phyloP scores from a whole-genome alignment of 164 flowering plant species.

The Stephania cephalantha region DNA sequence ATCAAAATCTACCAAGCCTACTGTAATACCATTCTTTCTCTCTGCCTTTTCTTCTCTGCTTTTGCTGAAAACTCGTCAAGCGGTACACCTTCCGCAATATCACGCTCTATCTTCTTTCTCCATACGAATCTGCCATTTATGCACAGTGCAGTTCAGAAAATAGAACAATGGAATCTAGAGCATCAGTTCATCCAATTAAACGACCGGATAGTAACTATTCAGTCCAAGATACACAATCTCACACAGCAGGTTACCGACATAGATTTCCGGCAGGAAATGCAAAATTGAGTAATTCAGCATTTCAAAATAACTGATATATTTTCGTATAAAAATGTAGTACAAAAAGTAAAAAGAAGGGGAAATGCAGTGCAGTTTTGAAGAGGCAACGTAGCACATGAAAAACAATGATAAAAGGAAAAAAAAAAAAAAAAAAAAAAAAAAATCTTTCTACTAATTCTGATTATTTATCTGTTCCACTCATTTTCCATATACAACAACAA shows the following conservation, averaged over 20 bases:
- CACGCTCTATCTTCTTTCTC: slow-evolving; percentile 93
- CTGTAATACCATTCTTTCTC: slow-evolving; percentile 68
- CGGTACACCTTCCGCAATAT: slow-evolving; percentile 62
- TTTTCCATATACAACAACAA: too few relatives aligned
- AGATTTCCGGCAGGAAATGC: neutral
- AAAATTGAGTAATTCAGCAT: neutral
- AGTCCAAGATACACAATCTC: neutral
- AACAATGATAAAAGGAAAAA: too few relatives aligned
- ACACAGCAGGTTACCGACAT: neutral
- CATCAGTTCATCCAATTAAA: neutral
- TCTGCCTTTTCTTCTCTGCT: slow-evolving; percentile 69
- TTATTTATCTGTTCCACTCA: too few relatives aligned
- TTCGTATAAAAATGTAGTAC: too few relatives aligned
- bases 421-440: too few relatives aligned
- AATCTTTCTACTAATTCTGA: too few relatives aligned
- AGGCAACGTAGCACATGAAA: too few relatives aligned
- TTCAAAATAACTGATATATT: neutral
- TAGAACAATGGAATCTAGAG: neutral
- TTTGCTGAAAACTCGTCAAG: slow-evolving; percentile 62
- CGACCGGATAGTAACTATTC: neutral
- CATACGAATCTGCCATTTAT: slow-evolving; percentile 74
- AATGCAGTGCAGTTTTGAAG: too few relatives aligned
- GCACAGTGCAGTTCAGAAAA: neutral
- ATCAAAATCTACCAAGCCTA: neutral
- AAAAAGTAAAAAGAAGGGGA: too few relatives aligned